phyloP scores from a whole-genome alignment of 2,329 filamentous ascomycete species.

The Diplodia sapinea region DNA sequence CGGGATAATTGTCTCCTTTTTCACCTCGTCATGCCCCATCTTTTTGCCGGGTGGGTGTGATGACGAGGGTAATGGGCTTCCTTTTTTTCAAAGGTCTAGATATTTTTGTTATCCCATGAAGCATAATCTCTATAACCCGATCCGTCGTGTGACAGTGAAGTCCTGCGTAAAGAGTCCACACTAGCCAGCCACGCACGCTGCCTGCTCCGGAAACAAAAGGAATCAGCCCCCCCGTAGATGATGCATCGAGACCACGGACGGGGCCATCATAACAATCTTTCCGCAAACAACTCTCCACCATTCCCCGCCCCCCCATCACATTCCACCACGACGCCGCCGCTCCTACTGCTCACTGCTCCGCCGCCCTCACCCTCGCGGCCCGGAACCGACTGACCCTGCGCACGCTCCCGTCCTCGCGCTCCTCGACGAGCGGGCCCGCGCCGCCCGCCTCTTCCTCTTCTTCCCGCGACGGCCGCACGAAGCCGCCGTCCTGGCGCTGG shows the following conservation, averaged over 20 bases:
- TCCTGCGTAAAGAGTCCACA: too few species aligned
- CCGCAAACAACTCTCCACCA: too few species aligned
- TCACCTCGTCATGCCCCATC: too few species aligned
- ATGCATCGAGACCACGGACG: too few species aligned
- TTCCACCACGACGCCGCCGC: too few species aligned
- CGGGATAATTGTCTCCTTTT: background rate
- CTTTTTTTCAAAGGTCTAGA: background rate
- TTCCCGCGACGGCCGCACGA: slow-evolving; percentile 67
- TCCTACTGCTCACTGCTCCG: slow-evolving; percentile 32
- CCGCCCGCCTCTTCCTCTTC: slow-evolving; percentile 60
- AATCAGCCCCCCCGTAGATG: too few species aligned
- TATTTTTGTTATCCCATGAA: background rate
- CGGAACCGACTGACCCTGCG: slow-evolving; percentile 75
- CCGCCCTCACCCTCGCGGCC: slow-evolving; percentile 64
- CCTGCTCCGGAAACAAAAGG: too few species aligned
- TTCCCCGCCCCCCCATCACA: too few species aligned
- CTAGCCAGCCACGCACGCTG: too few species aligned
- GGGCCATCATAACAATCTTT: too few species aligned
- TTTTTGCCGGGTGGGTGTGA: background rate
- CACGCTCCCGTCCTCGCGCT: slow-evolving; percentile 64
- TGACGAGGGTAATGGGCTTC: background rate
- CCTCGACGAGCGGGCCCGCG: slow-evolving; percentile 67
- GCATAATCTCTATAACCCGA: background rate
- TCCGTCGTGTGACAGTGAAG: background rate
- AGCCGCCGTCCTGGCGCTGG: slow-evolving; percentile 82